phyloP scores from a whole-genome alignment of 2,329 filamentous ascomycete species.

The Colletotrichum sansevieriae region DNA sequence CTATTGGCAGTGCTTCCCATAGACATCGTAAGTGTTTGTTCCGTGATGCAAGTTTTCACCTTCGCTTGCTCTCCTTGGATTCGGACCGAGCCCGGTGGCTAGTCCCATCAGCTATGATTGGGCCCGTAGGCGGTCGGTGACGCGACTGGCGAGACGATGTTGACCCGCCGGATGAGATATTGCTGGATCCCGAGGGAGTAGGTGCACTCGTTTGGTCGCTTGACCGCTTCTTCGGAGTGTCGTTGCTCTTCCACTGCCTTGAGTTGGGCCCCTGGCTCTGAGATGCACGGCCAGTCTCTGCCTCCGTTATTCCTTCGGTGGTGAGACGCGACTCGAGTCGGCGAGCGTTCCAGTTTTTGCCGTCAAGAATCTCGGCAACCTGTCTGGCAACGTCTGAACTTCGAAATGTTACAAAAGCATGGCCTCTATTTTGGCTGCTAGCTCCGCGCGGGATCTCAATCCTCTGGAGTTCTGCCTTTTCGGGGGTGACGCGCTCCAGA shows the following conservation, averaged over 20 bases:
- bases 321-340: slow-evolving; percentile 25
- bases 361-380: slow-evolving; percentile 17
- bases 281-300: neutral
- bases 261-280: neutral
- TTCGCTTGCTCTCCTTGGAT: slow-evolving; percentile 15
- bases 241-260: slow-evolving; percentile 18
- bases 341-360: slow-evolving; percentile 8
- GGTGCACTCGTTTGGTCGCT: slow-evolving; percentile 14
- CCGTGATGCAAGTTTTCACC: slow-evolving; percentile 8
- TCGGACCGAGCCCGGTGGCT: slow-evolving; percentile 1
- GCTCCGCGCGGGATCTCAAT: slow-evolving; percentile 31
- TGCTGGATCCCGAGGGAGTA: neutral
- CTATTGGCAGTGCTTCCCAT: slow-evolving; percentile 2
- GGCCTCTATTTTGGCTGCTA: slow-evolving; percentile 21
- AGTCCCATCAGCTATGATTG: slow-evolving; percentile 16
- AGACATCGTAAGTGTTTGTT: neutral
- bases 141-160: slow-evolving; percentile 17
- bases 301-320: slow-evolving; percentile 16
- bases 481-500: slow-evolving; percentile 8
- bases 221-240: slow-evolving; percentile 15
- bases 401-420: slow-evolving; percentile 32
- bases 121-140: neutral
- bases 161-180: slow-evolving; percentile 2
- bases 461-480: slow-evolving; percentile 27
- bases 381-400: slow-evolving; percentile 10